These are phyloP conservation scores for Metarhizium brunneum DNA, from an alignment of 2,329 filamentous ascomycete genomes.

Conservation along the genomic window DNA sequence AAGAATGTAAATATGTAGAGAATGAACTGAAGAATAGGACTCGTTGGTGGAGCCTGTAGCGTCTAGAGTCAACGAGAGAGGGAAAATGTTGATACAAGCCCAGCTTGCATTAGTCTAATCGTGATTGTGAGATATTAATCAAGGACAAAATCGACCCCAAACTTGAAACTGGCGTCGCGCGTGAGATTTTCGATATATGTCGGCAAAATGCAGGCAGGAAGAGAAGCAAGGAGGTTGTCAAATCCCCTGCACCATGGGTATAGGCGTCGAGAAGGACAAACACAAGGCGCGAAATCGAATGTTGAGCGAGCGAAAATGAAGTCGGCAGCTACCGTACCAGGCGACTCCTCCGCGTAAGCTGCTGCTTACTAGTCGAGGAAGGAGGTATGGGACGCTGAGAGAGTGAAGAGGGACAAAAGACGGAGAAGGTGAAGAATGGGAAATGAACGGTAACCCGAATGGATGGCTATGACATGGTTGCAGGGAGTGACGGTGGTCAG, in stretches of 20 bases:
- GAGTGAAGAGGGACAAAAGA: background rate
- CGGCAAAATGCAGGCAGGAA: background rate
- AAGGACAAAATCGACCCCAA: background rate
- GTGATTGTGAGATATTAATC: background rate
- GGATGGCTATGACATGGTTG: background rate
- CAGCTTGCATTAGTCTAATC: background rate
- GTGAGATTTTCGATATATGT: background rate
- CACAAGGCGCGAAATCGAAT: background rate
- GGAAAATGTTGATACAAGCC: background rate
- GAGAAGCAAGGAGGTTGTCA: background rate
- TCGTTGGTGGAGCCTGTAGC: background rate
- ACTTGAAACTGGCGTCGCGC: background rate
- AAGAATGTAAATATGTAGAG: background rate
- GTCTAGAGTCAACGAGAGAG: background rate
- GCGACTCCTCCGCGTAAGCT: background rate
- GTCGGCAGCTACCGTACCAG: background rate
- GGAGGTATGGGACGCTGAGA: background rate
- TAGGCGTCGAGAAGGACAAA: background rate
- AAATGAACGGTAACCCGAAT: too few relatives aligned
- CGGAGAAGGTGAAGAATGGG: background rate
- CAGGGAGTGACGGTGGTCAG: background rate
- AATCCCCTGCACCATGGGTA: background rate
- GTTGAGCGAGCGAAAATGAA: background rate
- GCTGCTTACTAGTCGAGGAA: background rate
- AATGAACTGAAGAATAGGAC: background rate